phyloP scores from a whole-genome alignment of 805 yeast genomes.

The Ogataea paradorogensis region DNA sequence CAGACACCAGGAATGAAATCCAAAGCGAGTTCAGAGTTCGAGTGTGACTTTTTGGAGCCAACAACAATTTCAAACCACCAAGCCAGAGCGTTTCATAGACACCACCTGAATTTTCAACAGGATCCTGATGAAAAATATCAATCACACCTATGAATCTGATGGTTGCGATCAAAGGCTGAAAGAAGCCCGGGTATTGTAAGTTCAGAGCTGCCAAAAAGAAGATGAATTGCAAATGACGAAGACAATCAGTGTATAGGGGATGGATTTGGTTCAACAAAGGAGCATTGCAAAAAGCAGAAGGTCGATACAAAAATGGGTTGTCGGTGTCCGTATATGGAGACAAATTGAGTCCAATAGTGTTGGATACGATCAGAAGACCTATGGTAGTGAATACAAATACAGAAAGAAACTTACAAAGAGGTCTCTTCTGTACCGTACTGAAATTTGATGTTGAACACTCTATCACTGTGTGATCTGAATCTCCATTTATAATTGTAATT shows the following conservation, averaged over 20 bases:
- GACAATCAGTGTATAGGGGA: conserved; percentile 48
- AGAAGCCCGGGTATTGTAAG: conserved; percentile 60
- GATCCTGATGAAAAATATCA: conserved; percentile 18
- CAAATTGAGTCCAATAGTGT: conserved; percentile 37
- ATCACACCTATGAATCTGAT: conserved; percentile 58
- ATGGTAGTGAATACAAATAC: conserved; percentile 40
- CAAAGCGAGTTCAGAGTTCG: conserved; percentile 29
- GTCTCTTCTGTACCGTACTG: conserved; percentile 44
- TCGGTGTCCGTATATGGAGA: conserved; percentile 61
- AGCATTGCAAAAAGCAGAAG: conserved; percentile 59
- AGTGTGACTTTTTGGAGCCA: conserved; percentile 29
- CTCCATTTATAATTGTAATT: conserved; percentile 42
- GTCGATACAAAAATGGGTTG: conserved; percentile 48
- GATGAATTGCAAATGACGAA: conserved; percentile 57
- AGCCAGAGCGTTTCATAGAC: conserved; percentile 41
- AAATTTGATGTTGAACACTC: conserved; percentile 49
- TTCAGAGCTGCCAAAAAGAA: conserved; percentile 54
- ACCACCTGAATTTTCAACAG: conserved; percentile 28
- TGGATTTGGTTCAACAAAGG: conserved; percentile 53
- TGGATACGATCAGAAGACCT: conserved; percentile 35
- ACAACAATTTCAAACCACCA: conserved; percentile 40
- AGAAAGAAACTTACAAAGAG: conserved; percentile 39
- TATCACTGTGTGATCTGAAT: conserved; percentile 34
- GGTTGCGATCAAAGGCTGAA: conserved; percentile 50
- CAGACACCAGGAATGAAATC: conserved; percentile 36